These are phyloP conservation scores for Thermochaetoides thermophila DNA, from an alignment of 495 filamentous ascomycete genomes.

Conservation along the genomic window DNA sequence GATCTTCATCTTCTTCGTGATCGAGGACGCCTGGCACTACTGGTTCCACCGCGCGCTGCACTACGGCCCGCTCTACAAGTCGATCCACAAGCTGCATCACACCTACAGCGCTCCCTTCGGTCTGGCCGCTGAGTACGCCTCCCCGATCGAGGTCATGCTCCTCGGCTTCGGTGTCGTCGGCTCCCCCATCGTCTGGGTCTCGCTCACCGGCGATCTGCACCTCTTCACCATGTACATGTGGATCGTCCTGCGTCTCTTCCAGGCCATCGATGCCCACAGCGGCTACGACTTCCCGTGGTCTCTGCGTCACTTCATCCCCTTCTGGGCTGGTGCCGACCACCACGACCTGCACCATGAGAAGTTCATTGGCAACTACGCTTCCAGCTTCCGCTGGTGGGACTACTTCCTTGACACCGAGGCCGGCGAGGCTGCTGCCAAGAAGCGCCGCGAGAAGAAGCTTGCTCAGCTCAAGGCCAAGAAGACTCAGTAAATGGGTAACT, in stretches of 20 bases:
- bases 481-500: conserved; percentile 43
- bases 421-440: conserved; percentile 71
- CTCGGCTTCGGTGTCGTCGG: conserved; percentile 87
- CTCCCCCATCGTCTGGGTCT: conserved; percentile 72
- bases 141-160: conserved; percentile 92
- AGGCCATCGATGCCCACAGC: conserved; percentile 93
- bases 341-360: conserved; percentile 94
- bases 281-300: conserved; percentile 98
- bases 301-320: conserved; percentile 85
- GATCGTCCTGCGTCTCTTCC: conserved; percentile 86
- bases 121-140: conserved; percentile 92
- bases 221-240: conserved; percentile 96
- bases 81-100: conserved; percentile 97
- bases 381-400: conserved; percentile 99
- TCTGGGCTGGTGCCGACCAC: conserved; percentile 96
- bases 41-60: conserved; percentile 90
- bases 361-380: conserved; percentile 95
- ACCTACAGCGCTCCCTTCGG: conserved; percentile 96
- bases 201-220: conserved; percentile 72
- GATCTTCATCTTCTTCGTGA: conserved; percentile 83
- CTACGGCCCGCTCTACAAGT: conserved; percentile 87
- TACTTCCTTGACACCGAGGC: conserved; percentile 86
- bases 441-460: conserved; percentile 64
- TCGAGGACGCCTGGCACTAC: conserved; percentile 98
- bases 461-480: conserved; percentile 48